Conservation (phyloP, 768 basidiomycete genomes). For the Russula lepida region DNA sequence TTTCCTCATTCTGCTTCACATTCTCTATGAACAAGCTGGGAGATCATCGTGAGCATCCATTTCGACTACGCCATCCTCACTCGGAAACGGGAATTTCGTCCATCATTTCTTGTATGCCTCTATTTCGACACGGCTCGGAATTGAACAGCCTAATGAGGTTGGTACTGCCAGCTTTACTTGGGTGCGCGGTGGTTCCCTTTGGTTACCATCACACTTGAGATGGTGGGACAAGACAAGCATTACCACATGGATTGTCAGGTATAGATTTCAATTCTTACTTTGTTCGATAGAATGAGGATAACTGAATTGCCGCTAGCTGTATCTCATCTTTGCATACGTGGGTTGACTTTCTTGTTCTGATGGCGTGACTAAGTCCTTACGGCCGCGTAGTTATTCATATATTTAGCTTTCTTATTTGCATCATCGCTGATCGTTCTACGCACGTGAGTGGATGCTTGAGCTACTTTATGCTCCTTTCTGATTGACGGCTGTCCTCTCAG, state of each 20-base stretch:
- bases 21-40: slow-evolving; percentile 7
- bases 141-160: not conserved
- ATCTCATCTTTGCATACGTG: not conserved
- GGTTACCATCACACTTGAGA: not conserved
- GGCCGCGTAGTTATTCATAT: not conserved
- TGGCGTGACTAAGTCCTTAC: not conserved
- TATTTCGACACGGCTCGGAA: not conserved
- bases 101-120: not conserved
- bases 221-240: not conserved
- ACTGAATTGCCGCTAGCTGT: not conserved
- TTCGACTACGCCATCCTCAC: slow-evolving; percentile 1
- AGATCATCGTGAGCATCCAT: slow-evolving; percentile 2
- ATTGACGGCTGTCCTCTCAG: not conserved
- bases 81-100: not conserved
- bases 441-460: not conserved
- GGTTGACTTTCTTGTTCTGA: not conserved
- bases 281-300: not conserved
- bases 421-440: not conserved
- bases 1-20: not conserved
- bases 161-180: not conserved
- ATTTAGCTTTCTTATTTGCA: not conserved
- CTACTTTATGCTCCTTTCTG: not conserved
- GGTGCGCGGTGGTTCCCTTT: not conserved
- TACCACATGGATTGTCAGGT: not conserved
- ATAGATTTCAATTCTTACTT: not conserved